Percentiles rank a stretch among this genome's conserved stretches.
Evolutionary conservation across 345 rosid species (phyloP).

Genomic region (Eucalyptus marginata): DNA sequence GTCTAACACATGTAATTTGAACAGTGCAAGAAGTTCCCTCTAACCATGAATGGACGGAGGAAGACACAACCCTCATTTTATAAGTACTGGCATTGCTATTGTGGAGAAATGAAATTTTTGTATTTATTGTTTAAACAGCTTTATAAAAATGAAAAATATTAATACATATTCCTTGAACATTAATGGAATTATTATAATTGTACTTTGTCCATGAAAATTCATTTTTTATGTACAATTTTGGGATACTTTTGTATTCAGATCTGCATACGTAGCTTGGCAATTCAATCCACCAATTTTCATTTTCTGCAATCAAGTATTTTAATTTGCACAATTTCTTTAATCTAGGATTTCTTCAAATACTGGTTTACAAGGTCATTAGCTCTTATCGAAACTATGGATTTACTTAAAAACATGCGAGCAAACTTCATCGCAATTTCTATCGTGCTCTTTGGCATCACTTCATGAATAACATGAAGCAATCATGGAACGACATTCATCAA

Average conservation of each 20-base stretch:
- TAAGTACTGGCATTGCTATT: fast-evolving
- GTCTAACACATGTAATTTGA: neutral
- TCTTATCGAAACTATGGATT: too few relatives aligned
- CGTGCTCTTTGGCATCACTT: too few relatives aligned
- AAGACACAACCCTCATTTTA: neutral
- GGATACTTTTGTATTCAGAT: neutral
- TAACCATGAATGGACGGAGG: neutral
- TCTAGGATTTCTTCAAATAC: neutral
- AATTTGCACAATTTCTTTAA: neutral
- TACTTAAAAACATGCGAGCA: neutral
- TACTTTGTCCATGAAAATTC: neutral
- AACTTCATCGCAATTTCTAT: neutral
- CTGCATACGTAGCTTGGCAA: neutral
- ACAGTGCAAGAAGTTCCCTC: neutral
- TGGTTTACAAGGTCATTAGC: neutral
- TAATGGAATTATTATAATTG: neutral
- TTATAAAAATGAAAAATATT: too few relatives aligned
- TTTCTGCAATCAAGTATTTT: neutral
- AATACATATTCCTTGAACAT: neutral
- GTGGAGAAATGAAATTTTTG: neutral
- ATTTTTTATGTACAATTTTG: neutral
- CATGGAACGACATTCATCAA: fast-evolving
- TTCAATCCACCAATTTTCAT: neutral
- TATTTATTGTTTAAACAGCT: fast-evolving
- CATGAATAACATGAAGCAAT: neutral